Conservation (phyloP, 2,329 filamentous ascomycete genomes). For the Scortechinia acanthostroma region DNA sequence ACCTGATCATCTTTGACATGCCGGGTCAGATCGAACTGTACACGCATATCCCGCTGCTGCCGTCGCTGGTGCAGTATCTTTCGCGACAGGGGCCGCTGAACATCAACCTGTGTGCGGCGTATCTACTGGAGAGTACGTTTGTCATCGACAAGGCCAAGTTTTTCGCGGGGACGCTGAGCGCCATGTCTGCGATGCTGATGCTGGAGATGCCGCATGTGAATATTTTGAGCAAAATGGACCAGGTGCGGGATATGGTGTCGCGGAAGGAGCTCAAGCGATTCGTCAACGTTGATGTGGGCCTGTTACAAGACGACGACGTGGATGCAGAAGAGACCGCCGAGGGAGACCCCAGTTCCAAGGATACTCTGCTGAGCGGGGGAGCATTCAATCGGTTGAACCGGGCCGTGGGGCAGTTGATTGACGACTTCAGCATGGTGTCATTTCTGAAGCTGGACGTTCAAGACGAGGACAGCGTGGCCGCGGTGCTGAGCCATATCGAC, state of each 20-base stretch:
- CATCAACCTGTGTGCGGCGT: conserved; percentile 85
- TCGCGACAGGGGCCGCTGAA: conserved; percentile 75
- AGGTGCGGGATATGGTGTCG: conserved; percentile 81
- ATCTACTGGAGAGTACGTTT: conserved; percentile 91
- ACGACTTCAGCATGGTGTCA: conserved; percentile 96
- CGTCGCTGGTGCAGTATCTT: conserved; percentile 74
- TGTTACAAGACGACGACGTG: conserved; percentile 61
- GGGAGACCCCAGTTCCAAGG: neutral
- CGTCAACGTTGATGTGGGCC: conserved; percentile 73
- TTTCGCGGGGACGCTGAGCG: conserved; percentile 88
- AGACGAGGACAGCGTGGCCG: conserved; percentile 83
- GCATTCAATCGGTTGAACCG: conserved; percentile 79
- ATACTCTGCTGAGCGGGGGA: conserved; percentile 63
- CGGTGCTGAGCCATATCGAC: conserved; percentile 84
- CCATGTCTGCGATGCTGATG: conserved; percentile 99
- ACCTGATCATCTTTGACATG: conserved; percentile 97
- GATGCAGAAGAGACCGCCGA: neutral
- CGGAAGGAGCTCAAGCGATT: conserved; percentile 87
- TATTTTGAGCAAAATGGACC: conserved; percentile 94
- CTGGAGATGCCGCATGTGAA: conserved; percentile 95
- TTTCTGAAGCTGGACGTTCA: conserved; percentile 85
- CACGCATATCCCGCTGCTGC: conserved; percentile 89
- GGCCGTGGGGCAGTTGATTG: conserved; percentile 84
- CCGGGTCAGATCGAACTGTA: conserved; percentile 98
- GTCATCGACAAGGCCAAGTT: conserved; percentile 94